A percentile compares a stretch with the other conserved stretches of the same genome.
Evolutionary conservation across 495 filamentous ascomycete species (phyloP).

Genomic region (Pseudotulostoma volvatum): DNA sequence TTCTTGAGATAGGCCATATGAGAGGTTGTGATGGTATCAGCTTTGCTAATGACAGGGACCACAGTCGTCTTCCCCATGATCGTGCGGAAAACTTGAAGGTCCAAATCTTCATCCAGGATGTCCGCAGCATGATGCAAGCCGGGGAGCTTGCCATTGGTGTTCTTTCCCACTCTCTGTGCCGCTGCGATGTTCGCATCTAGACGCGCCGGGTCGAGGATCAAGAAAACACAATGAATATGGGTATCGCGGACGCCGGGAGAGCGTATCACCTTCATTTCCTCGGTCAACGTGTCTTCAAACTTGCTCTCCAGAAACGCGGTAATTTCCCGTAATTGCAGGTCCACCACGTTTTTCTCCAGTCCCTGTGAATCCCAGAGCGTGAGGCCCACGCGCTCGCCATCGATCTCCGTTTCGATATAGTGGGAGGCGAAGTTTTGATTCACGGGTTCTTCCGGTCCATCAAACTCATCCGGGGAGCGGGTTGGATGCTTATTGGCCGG

Average conservation of each 20-base stretch:
- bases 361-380: slow-evolving; percentile 95
- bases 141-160: slow-evolving; percentile 38
- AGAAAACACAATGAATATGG: slow-evolving; percentile 91
- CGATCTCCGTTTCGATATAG: slow-evolving; percentile 90
- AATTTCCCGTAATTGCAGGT: slow-evolving; percentile 84
- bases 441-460: slow-evolving; percentile 26
- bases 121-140: slow-evolving; percentile 32
- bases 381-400: slow-evolving; percentile 78
- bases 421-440: slow-evolving; percentile 60
- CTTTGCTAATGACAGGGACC: slow-evolving; percentile 91
- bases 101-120: slow-evolving; percentile 73
- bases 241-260: slow-evolving; percentile 88
- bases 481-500: slow-evolving; percentile 54
- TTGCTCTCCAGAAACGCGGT: slow-evolving; percentile 89
- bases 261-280: slow-evolving; percentile 94
- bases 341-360: slow-evolving; percentile 81
- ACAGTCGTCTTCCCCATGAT: slow-evolving; percentile 91
- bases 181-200: slow-evolving; percentile 71
- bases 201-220: slow-evolving; percentile 76
- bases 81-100: slow-evolving; percentile 75
- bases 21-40: slow-evolving; percentile 81
- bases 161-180: slow-evolving; percentile 30
- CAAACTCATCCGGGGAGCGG: slow-evolving; percentile 36
- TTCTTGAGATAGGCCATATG: slow-evolving; percentile 91
- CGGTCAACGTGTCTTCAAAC: slow-evolving; percentile 92